Evolutionary conservation across 768 basidiomycete species (phyloP), one percentile per base, ranked within the genome.

Genomic region (Clathrus columnatus): DNA sequence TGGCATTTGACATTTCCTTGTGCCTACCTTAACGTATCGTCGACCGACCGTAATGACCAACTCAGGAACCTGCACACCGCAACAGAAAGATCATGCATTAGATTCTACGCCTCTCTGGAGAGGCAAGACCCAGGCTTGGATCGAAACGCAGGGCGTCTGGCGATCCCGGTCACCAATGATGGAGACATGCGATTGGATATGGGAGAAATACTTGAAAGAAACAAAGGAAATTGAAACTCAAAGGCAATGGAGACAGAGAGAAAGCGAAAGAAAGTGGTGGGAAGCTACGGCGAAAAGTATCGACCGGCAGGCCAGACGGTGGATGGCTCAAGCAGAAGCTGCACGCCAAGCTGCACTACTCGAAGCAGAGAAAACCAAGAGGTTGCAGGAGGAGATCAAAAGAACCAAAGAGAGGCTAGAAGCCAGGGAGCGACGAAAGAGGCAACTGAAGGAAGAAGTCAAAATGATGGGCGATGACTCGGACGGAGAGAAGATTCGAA

Each of bases 361-460:
- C 57, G 78, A 77, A 64, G 71, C 70, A 64, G 72, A 72, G 36
- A 75, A 73, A 61, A 67, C 68, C 24, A 73, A 73, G 59, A 64
- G 77, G 48, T 63, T 78, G 50, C 77, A 79, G 57, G 80, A 81
- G 54, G 82, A 85, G 57, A 65, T 82, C 20, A 66, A 72, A 42
- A 73, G 72, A 57, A 78, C 82, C 54, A 43, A 24, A 17, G 51
- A 21, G 23, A 20, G 18, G 23, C n/a, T 41, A 26, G 80, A 85
- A 54, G 71, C 69, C 10, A 74, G 75, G 57, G 79, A 79, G 47
- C 73, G 71, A 48, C 79, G 82, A 64, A 69, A 71, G 62, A 64
- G 70, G 62, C 70, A 67, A 36, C 67, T 75, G 36, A 73, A 73
- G 36, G 81, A 79, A 54, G 78, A 23, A 43, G 51, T 18, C 23